Conservation (phyloP, 73 alveolate genomes). For the Strombidium stylifer region DNA sequence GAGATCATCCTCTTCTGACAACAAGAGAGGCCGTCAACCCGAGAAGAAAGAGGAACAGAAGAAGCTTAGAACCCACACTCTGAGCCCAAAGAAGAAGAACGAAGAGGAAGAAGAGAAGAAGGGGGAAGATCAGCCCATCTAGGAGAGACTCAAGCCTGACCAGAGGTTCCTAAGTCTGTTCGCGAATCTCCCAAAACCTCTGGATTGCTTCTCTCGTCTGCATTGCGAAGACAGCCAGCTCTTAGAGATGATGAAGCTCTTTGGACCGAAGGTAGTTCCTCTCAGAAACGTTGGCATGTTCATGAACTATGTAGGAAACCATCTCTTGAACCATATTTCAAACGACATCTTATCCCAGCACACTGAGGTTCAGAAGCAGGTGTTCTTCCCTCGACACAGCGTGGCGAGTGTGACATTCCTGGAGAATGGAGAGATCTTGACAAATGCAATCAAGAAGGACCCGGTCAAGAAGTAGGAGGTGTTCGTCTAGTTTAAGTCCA, state of each 20-base stretch:
- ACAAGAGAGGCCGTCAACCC: too few species aligned
- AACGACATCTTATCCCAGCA: too few species aligned
- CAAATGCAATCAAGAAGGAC: constrained; percentile 14
- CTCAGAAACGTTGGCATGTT: constrained; percentile 28
- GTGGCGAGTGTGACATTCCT: constrained; percentile 6
- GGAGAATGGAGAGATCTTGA: constrained; percentile 26
- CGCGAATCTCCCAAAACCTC: too few species aligned
- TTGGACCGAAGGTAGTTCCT: constrained; percentile 33
- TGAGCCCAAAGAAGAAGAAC: too few species aligned
- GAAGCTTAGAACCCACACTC: too few species aligned
- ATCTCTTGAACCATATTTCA: constrained; percentile 16
- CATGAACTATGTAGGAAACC: constrained; percentile 42
- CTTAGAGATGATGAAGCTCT: constrained; percentile 12
- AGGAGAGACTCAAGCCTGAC: too few species aligned
- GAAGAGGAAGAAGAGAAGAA: too few species aligned
- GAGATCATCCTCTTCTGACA: background rate
- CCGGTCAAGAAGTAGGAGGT: constrained; percentile 11
- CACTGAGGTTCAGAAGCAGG: background rate
- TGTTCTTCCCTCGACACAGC: constrained; percentile 41
- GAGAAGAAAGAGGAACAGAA: too few species aligned
- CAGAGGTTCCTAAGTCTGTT: too few species aligned
- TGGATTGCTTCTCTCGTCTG: too few species aligned
- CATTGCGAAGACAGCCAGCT: constrained; percentile 22
- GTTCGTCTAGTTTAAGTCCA: constrained; percentile 11
- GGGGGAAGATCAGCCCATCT: too few species aligned